Base-by-base conservation (phyloP, 23 red algal species). In the Gracilaria domingensis region DNA sequence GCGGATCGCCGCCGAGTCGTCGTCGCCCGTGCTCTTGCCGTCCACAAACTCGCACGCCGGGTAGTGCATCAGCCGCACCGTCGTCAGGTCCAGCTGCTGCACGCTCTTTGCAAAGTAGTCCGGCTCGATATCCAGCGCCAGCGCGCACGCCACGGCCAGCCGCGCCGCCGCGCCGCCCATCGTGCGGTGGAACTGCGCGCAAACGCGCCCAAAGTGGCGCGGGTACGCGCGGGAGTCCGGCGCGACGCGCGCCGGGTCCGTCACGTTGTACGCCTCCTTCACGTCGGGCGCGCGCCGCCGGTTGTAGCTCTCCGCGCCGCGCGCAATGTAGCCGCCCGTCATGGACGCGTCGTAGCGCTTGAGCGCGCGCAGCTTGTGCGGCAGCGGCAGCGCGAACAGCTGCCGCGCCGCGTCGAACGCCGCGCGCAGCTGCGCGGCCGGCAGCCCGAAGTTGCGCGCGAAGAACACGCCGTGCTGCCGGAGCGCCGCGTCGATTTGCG, bases 261-360 rank as follows among this genome's bases (percentile, higher is more conserved):
- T 32, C 4, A 89, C 14, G 53, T 89, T 78, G 86, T 80, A 89
- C 17, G 86, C 61, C 86, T 89, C 86, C 44, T 75, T 76, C 42
- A 89, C 18, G 20, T 89, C 86, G 38, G 33, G 33, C 18, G 33
- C 30, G 69, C 86, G 86, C 16, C 30, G 16, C 21, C 30, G 65
- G 47, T 89, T 89, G 38, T 79, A 33, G 7, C 11, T 65, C 51
- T 89, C 86, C 45, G 11, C 11, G 35, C 86, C 86, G 37, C 5
- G 57, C 32, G 49, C 16, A 0, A 79, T 28, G 30, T 79, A 89
- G 2, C 86, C 86, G 37, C 14, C 45, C 7, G 45, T 48, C 7
- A 48, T 5, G 7, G 45, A 48, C 7, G 45, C 45, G 45, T 48
- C 45, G 12, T 48, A 48, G 5, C 12, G 45, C 45, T 48, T 48